Conservation (phyloP, 1,284 basidiomycete species). For the Amylostereum chailletii region DNA sequence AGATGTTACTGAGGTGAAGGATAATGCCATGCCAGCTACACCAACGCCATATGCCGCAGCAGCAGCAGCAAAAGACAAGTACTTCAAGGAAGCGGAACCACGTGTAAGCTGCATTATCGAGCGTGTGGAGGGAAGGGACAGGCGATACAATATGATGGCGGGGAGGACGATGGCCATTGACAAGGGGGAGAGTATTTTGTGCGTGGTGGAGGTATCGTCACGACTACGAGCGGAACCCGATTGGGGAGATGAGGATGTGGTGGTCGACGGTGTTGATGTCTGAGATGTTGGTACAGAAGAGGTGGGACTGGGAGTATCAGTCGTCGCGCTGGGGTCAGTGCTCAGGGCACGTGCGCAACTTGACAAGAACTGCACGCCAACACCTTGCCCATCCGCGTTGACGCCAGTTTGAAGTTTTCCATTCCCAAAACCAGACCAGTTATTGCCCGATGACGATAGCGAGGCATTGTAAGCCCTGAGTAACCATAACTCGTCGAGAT, state of each 20-base stretch:
- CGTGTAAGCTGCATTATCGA: constrained; percentile 8
- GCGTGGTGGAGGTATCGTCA: constrained; percentile 47
- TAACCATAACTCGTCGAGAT: constrained; percentile 69
- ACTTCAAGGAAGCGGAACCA: constrained; percentile 21
- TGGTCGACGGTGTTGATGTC: constrained; percentile 10
- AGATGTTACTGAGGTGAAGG: constrained; percentile 47
- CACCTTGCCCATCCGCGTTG: constrained; percentile 57
- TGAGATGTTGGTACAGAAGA: constrained; percentile 4
- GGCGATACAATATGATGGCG: constrained; percentile 44
- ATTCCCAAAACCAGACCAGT: constrained; percentile 56
- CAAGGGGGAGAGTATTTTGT: constrained; percentile 58
- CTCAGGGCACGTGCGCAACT: constrained; percentile 43
- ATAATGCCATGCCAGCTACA: constrained; percentile 47
- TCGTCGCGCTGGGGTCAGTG: constrained; percentile 16
- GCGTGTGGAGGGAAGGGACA: constrained; percentile 32
- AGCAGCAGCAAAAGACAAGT: constrained; percentile 29
- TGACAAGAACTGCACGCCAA: constrained; percentile 49
- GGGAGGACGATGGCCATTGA: constrained; percentile 53
- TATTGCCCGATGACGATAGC: constrained; percentile 40
- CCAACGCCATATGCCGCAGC: constrained; percentile 52
- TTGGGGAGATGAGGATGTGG: background rate
- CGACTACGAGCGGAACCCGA: constrained; percentile 8
- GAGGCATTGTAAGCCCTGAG: constrained; percentile 59
- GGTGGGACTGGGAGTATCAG: constrained; percentile 8
- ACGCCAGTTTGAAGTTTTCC: constrained; percentile 52